phyloP scores from a whole-genome alignment of 352 stramenopile species.

The Globisporangium heterothallicum region DNA sequence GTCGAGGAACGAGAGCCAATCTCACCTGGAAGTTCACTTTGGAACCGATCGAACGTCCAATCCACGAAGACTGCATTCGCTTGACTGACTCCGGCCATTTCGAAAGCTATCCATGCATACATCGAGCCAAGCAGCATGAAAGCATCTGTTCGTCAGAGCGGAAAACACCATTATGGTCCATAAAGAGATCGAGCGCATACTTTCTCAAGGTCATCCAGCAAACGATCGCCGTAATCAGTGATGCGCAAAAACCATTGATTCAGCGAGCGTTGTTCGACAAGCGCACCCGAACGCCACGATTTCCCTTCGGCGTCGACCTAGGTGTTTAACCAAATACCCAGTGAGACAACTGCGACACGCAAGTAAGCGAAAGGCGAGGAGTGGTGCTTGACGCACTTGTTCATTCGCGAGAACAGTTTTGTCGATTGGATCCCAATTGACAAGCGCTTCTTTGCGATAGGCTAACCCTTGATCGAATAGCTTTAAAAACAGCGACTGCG shows the following conservation, averaged over 20 bases:
- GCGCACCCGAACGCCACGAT: conserved; percentile 94
- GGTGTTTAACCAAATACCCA: not conserved
- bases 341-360: too few relatives aligned
- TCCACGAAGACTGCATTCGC: conserved; percentile 94
- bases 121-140: too few relatives aligned
- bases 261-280: conserved; percentile 92
- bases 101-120: conserved; percentile 30
- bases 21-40: conserved; percentile 81
- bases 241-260: conserved; percentile 99
- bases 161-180: too few relatives aligned
- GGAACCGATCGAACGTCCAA: conserved; percentile 92
- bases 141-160: too few relatives aligned
- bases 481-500: conserved; percentile 99
- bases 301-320: conserved; percentile 88
- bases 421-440: conserved; percentile 99
- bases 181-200: too few relatives aligned
- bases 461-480: conserved; percentile 96
- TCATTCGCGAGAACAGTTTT: conserved; percentile 99
- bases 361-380: not conserved
- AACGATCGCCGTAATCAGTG: conserved; percentile 95
- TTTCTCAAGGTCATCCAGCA: conserved; percentile 94
- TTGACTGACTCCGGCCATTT: conserved; percentile 88
- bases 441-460: conserved; percentile 93
- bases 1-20: not conserved
- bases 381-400: conserved; percentile 89